Base-by-base conservation (phyloP, 192 early-diverging fungal species). In the Backusella tarrabulga region DNA sequence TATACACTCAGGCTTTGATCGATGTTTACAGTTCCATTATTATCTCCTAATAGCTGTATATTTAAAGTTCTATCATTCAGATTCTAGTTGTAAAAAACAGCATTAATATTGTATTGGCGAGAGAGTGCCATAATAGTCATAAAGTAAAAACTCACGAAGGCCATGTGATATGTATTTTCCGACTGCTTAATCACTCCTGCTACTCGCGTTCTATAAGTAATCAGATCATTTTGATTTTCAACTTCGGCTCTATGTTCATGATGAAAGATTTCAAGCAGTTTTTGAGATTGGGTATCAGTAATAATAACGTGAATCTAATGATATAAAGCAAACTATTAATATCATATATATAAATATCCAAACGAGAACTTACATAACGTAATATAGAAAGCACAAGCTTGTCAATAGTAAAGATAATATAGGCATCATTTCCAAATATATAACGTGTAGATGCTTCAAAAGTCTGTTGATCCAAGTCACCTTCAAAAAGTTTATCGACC, bases 361-460 rank as follows among this genome's bases (percentile, higher is more conserved):
- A 26, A 68, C 35, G 19, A 8, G 14, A 68, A 66, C 76, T 67
- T 81, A 91, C 90, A 82, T 93, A 91, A 83, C 97, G 98, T 8
- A 92, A 87, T 69, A 96, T 83, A 17, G 88, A 85, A 76, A 89
- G 89, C 26, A 94, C 88, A 42, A 97, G 87, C 78, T 94, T 95
- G 81, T 98, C 97, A 6, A 97, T 83, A 0, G 95, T 96, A 76
- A 97, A 92, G 34, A 95, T 87, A 56, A 91, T 81, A 75, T 96
- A 96, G 2, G 94, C 97, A 34, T 93, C 88, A 60, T 93, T 97
- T 29, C 92, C 90, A 83, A 94, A 98, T 83, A 99, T 84, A 44
- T 90, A 88, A 3, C 97, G 91, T 50, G 91, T 81, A 38, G 88
- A 88, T 73, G 98, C 97, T 73, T 99, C 97, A 87, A 93, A 99